phyloP scores from a whole-genome alignment of 2,329 filamentous ascomycete genomes.

The Alternaria sp. region DNA sequence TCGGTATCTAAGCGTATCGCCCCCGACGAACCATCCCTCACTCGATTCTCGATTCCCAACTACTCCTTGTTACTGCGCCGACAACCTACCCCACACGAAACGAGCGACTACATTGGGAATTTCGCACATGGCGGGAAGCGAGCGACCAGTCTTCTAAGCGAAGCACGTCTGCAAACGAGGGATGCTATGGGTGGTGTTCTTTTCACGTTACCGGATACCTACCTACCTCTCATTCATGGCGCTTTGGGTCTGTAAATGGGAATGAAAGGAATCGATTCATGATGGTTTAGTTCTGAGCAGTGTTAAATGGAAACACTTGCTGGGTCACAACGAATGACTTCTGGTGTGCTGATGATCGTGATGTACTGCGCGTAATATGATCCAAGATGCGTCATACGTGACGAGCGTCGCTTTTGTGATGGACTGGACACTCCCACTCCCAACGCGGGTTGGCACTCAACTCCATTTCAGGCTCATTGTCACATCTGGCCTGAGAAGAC shows the following conservation, averaged over 20 bases:
- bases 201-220: constrained; percentile 33
- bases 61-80: constrained; percentile 26
- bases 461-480: neutral
- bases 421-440: neutral
- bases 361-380: neutral
- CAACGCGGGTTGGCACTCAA: neutral
- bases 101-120: constrained; percentile 37
- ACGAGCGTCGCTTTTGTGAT: neutral
- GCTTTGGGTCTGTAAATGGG: constrained; percentile 45
- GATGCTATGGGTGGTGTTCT: constrained; percentile 31
- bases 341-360: constrained; percentile 6
- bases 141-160: constrained; percentile 33
- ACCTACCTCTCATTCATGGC: constrained; percentile 39
- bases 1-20: constrained; percentile 86
- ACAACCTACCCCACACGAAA: constrained; percentile 24
- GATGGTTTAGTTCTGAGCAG: constrained; percentile 47
- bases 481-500: neutral
- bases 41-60: constrained; percentile 44
- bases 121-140: constrained; percentile 35
- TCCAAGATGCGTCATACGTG: neutral
- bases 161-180: constrained; percentile 31
- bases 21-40: constrained; percentile 46
- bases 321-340: constrained; percentile 35
- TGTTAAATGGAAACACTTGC: constrained; percentile 44
- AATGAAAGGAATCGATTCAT: constrained; percentile 31